phyloP scores from a whole-genome alignment of 78 protist species.

The Pelomyxa schiedti region DNA sequence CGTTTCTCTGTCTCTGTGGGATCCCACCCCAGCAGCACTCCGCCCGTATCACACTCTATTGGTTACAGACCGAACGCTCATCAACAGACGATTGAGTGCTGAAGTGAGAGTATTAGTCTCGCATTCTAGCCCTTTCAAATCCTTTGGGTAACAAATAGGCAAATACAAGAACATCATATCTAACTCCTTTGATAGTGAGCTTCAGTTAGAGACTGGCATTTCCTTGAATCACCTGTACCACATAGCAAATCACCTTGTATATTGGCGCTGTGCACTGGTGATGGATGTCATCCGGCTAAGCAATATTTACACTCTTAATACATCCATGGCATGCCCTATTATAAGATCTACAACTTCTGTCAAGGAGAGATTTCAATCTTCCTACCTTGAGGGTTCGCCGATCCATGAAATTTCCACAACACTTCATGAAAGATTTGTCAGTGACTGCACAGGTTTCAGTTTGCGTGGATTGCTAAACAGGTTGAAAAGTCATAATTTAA shows the following conservation, averaged over 20 bases:
- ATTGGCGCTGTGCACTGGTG: background rate
- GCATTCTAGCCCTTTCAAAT: background rate
- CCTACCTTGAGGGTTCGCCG: no score
- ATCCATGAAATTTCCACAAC: no score
- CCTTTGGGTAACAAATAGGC: background rate
- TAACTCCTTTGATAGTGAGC: no score
- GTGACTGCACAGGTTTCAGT: no score
- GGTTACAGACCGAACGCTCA: background rate
- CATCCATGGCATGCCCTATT: no score
- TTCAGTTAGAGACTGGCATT: background rate
- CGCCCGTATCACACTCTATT: background rate
- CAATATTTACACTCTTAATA: background rate
- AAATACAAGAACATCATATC: background rate
- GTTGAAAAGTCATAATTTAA: no score
- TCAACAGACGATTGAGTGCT: background rate
- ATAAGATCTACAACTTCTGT: no score
- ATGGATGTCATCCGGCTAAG: background rate
- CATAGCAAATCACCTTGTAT: background rate
- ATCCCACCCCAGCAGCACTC: background rate
- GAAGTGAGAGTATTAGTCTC: background rate
- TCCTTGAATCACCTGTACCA: background rate
- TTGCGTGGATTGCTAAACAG: no score
- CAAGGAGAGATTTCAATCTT: no score
- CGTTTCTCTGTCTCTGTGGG: background rate
- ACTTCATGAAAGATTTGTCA: no score